phyloP scores from a whole-genome alignment of 1,139 yeast genomes.

The Geotrichum klebahnii region DNA sequence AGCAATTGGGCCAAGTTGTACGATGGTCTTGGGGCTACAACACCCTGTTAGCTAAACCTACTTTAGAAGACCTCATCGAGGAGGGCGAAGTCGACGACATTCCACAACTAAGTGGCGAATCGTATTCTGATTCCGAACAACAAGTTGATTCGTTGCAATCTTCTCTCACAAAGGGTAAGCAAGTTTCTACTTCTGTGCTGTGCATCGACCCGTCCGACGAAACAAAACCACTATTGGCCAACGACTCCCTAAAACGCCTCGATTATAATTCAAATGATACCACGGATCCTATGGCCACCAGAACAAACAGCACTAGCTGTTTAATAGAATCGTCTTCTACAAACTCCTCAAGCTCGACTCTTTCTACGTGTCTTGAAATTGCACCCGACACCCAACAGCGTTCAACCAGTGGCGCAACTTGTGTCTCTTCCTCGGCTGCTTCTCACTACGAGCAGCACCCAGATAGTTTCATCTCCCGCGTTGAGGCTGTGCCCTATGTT shows the following conservation, averaged over 20 bases:
- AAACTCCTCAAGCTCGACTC: slow-evolving; percentile 13
- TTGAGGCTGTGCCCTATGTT: slow-evolving; percentile 5
- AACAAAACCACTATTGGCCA: slow-evolving; percentile 9
- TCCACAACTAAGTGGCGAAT: slow-evolving; percentile 2
- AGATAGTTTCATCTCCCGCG: neutral
- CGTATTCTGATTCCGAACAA: slow-evolving; percentile 4
- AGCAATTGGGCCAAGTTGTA: slow-evolving; percentile 77
- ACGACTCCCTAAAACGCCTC: neutral
- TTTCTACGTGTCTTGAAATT: slow-evolving; percentile 14
- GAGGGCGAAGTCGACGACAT: slow-evolving; percentile 22
- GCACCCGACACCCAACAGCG: neutral
- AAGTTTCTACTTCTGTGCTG: neutral
- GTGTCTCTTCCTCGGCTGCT: neutral
- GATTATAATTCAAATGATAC: slow-evolving; percentile 1
- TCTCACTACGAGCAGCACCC: neutral
- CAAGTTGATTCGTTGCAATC: neutral
- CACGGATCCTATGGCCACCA: neutral
- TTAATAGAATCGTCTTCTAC: neutral
- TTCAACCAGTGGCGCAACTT: neutral
- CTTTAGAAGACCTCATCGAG: slow-evolving; percentile 23
- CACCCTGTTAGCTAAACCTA: slow-evolving; percentile 55
- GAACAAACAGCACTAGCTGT: neutral
- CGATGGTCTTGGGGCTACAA: slow-evolving; percentile 95
- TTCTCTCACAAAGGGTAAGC: slow-evolving; percentile 6
- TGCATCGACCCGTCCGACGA: neutral